Evolutionary conservation across 176 grass and related monocot species (phyloP).

Genomic region (Triticum aestivum): DNA sequence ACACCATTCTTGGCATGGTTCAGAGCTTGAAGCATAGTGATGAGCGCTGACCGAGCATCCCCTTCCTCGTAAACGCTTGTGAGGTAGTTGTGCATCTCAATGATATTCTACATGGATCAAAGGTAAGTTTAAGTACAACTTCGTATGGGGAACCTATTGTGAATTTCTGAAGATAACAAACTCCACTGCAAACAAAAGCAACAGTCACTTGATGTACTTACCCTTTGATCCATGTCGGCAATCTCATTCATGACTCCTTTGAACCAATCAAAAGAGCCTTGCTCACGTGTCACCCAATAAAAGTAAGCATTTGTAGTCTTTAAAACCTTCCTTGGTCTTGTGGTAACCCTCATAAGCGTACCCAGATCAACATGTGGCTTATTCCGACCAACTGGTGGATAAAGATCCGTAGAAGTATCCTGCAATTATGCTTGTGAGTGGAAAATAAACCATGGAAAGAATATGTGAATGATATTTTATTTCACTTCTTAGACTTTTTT

Average conservation of each 20-base stretch:
- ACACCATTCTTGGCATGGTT: slow-evolving; percentile 97
- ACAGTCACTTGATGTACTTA: slow-evolving; percentile 21
- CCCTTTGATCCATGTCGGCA: slow-evolving; percentile 90
- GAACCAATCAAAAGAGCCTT: slow-evolving; percentile 99
- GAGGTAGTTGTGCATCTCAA: slow-evolving; percentile 99
- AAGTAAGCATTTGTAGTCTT: slow-evolving; percentile 97
- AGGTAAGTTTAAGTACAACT: slow-evolving; percentile 21
- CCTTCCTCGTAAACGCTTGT: slow-evolving; percentile 99
- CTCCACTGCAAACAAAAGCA: slow-evolving; percentile 13
- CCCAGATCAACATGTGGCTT: slow-evolving; percentile 75
- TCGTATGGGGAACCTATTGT: background rate
- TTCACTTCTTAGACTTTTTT: background rate
- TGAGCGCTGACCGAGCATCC: slow-evolving; percentile 92
- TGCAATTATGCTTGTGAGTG: slow-evolving; percentile 20
- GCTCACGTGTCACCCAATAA: slow-evolving; percentile 99
- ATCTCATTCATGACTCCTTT: slow-evolving; percentile 99
- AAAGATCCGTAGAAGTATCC: slow-evolving; percentile 79
- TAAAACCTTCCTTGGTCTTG: slow-evolving; percentile 65
- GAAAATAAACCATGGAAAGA: slow-evolving; percentile 7
- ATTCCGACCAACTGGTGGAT: slow-evolving; percentile 62
- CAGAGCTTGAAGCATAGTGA: slow-evolving; percentile 97
- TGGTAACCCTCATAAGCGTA: slow-evolving; percentile 72
- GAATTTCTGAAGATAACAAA: slow-evolving; percentile 13
- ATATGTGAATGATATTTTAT: slow-evolving; percentile 1
- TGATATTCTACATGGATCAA: slow-evolving; percentile 62